These are phyloP conservation scores for Hypomontagnella monticulosa DNA, from an alignment of 495 filamentous ascomycete species.

Conservation along the genomic window DNA sequence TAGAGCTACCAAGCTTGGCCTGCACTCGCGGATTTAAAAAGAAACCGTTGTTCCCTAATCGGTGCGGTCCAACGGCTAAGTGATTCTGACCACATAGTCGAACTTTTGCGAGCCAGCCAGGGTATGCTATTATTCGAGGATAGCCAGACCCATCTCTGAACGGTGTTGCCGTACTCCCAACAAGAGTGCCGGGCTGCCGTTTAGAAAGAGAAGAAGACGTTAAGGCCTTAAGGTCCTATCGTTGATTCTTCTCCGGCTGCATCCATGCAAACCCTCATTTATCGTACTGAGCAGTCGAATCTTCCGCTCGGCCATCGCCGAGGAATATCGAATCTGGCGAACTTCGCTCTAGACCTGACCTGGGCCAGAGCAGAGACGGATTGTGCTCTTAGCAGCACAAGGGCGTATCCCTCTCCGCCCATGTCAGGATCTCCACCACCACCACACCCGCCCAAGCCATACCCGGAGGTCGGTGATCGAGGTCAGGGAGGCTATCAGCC, in stretches of 20 bases:
- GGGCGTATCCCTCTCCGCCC: conserved; percentile 80
- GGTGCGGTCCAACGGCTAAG: conserved; percentile 11
- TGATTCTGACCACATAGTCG: conserved; percentile 14
- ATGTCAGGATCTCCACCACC: conserved; percentile 84
- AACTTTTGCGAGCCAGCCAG: conserved; percentile 28
- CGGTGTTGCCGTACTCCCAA: conserved; percentile 27
- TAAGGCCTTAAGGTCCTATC: conserved; percentile 42
- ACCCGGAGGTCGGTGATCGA: conserved; percentile 67
- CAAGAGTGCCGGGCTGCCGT: conserved; percentile 24
- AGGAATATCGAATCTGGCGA: conserved; percentile 70
- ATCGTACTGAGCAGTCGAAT: conserved; percentile 54
- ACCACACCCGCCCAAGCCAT: conserved; percentile 70
- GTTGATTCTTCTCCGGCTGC: conserved; percentile 40
- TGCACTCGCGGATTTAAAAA: conserved; percentile 17
- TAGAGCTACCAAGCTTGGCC: conserved; percentile 12
- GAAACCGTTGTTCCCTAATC: conserved; percentile 30
- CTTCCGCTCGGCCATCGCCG: conserved; percentile 68
- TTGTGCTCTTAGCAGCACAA: conserved; percentile 65
- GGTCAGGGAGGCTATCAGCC: conserved; percentile 61
- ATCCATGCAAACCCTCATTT: conserved; percentile 61
- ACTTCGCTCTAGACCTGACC: conserved; percentile 74
- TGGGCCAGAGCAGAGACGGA: conserved; percentile 73
- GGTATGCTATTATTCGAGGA: conserved; percentile 29
- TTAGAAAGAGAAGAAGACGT: conserved; percentile 41
- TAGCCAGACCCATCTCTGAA: conserved; percentile 18